These are phyloP conservation scores for Rickenella mellea DNA, from an alignment of 768 basidiomycete species.

Conservation along the genomic window DNA sequence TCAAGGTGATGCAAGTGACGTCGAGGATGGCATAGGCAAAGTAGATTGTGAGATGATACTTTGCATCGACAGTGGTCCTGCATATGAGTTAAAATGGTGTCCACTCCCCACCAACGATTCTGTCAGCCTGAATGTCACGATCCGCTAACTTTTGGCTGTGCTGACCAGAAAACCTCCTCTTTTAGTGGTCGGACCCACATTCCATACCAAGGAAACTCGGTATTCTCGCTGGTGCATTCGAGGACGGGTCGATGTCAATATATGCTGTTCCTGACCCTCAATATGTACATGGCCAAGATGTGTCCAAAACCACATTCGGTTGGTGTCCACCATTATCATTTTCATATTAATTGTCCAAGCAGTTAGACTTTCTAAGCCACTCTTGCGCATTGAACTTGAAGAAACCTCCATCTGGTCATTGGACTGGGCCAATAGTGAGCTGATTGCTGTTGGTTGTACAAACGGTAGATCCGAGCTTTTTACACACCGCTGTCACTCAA, in stretches of 20 bases:
- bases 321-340: not conserved
- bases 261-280: conserved; percentile 74
- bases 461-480: conserved; percentile 43
- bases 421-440: conserved; percentile 85
- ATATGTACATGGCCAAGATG: too few species aligned
- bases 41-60: conserved; percentile 79
- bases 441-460: conserved; percentile 74
- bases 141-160: not conserved
- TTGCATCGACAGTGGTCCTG: conserved; percentile 74
- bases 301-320: too few species aligned
- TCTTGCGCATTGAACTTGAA: conserved; percentile 64
- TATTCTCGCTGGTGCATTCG: conserved; percentile 74
- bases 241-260: conserved; percentile 77
- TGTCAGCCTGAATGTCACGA: conserved; percentile 16
- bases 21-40: conserved; percentile 27
- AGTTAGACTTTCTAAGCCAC: conserved; percentile 35
- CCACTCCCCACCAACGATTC: conserved; percentile 75
- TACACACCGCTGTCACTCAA: conserved; percentile 2
- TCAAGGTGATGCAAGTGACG: conserved; percentile 2
- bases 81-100: conserved; percentile 85
- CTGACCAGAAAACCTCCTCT: too few species aligned
- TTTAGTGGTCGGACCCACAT: not conserved
- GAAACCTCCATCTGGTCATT: conserved; percentile 71
- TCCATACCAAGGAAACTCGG: conserved; percentile 55
- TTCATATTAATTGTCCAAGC: not conserved